Evolutionary conservation across 2,329 filamentous ascomycete genomes (phyloP).

Genomic region (Lachnellula occidentalis): DNA sequence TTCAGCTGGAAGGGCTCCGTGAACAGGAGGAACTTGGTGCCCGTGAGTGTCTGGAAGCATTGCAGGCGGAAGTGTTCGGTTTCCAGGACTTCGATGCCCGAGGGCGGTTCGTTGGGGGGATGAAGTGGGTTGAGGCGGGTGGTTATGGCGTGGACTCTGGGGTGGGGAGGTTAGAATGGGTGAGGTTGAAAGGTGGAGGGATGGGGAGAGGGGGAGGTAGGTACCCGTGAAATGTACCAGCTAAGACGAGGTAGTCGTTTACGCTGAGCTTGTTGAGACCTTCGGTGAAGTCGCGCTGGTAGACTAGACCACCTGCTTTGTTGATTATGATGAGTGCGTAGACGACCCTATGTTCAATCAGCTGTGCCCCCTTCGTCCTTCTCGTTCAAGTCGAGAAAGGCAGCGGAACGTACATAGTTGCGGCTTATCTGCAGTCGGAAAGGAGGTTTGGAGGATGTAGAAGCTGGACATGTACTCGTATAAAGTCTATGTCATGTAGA

Average conservation of each 20-base stretch:
- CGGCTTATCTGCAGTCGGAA: not conserved
- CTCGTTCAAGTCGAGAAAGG: not conserved
- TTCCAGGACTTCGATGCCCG: constrained; percentile 88
- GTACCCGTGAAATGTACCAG: constrained; percentile 94
- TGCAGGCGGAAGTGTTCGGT: constrained; percentile 91
- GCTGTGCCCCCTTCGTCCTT: not conserved
- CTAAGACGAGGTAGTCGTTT: constrained; percentile 95
- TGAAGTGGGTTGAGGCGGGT: constrained; percentile 54
- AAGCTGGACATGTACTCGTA: not conserved
- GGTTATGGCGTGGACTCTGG: constrained; percentile 64
- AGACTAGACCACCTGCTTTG: constrained; percentile 94
- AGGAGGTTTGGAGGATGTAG: not conserved
- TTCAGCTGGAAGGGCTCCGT: constrained; percentile 72
- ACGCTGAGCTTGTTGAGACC: constrained; percentile 82
- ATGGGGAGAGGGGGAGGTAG: constrained; percentile 30
- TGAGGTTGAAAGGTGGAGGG: not conserved
- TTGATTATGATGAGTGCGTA: constrained; percentile 97
- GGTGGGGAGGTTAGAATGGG: constrained; percentile 8
- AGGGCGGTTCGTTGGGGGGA: constrained; percentile 58
- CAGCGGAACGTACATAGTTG: constrained; percentile 7
- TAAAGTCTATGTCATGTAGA: not conserved
- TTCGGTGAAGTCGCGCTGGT: constrained; percentile 89
- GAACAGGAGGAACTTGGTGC: constrained; percentile 92
- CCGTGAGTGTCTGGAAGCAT: constrained; percentile 92
- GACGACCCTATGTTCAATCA: constrained; percentile 63